phyloP scores from a whole-genome alignment of 768 basidiomycete species.

The Tephrocybe rancida region DNA sequence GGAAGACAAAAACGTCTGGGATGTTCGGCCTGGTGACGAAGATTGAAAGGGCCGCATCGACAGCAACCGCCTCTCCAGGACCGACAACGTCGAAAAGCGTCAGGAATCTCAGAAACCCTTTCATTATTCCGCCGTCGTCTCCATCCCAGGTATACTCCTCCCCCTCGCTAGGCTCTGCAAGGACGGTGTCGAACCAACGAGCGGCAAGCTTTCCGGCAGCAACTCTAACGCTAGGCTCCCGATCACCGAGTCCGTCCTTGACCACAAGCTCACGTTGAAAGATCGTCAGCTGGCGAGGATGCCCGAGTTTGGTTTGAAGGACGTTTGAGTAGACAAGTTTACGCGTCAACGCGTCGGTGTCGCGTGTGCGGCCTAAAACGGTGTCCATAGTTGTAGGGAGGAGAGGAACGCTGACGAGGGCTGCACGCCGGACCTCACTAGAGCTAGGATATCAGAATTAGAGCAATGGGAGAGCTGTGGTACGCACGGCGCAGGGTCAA shows the following conservation, averaged over 20 bases:
- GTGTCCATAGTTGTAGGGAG: conserved; percentile 59
- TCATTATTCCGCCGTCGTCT: conserved; percentile 51
- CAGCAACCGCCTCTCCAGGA: conserved; percentile 68
- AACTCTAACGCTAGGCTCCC: conserved; percentile 81
- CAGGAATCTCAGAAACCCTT: conserved; percentile 45
- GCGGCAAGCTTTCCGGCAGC: conserved; percentile 80
- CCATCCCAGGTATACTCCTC: conserved; percentile 35
- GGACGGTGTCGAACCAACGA: conserved; percentile 77
- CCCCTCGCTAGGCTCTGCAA: conserved; percentile 36
- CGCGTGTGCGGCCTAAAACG: conserved; percentile 81
- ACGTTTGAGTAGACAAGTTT: conserved; percentile 75
- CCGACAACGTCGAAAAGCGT: conserved; percentile 65
- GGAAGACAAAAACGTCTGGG: conserved; percentile 71
- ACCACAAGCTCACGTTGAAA: conserved; percentile 84
- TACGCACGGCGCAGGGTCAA: conserved; percentile 72
- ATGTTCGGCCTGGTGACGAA: conserved; percentile 75
- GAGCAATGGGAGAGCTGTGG: not conserved
- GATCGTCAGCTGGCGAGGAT: conserved; percentile 75
- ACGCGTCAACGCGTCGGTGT: conserved; percentile 80
- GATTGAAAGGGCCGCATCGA: conserved; percentile 79
- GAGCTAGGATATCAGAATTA: not conserved
- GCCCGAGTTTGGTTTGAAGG: conserved; percentile 53
- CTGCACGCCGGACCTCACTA: conserved; percentile 91
- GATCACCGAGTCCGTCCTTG: conserved; percentile 87
- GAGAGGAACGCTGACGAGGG: conserved; percentile 76